Base-by-base conservation (phyloP, 1,284 basidiomycete species). In the Sporisorium iseilematis-ciliati region DNA sequence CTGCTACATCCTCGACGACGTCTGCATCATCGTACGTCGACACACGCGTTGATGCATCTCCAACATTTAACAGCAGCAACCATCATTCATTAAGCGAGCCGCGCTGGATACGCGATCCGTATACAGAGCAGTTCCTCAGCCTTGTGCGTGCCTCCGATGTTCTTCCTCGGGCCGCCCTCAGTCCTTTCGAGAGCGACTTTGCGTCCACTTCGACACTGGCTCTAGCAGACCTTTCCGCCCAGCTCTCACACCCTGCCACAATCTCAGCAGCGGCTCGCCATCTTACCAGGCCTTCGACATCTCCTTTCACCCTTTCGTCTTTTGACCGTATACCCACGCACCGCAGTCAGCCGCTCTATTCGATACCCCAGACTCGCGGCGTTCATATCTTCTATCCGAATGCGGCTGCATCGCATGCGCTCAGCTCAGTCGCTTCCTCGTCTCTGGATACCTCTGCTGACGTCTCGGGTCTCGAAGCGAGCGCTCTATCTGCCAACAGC, bases 341-440 rank as follows among this genome's bases (percentile, higher is more conserved):
- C 16, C 57, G 55, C 31, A 52, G 14, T 20, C 18, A 35, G 5
- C 38, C 63, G 18, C 42, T 52, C 16, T 51, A 63, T 35, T 48
- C 52, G 10, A 43, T 59, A 31, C 64, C 60, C 16, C 48, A 61
- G 11, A 43, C 61, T 4, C 65, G 65, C 3, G 43, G 52, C 45
- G 46, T 72, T 10, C 69, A 72, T 25, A 53, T 72, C 52, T 72
- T 66, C 21, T 66, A 59, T 49, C 69, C 64, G 6, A 58, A 59
- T 12, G 50, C 60, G 5, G 63, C 69, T 14, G 59, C 64, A n/a
- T 60, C 62, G 5, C 67, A 64, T 25, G 61, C 57, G n/a, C 43
- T 65, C 18, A 55, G 41, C 26, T 29, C 42, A 8, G 29, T 21
- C 5, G 14, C 50, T n/a, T 31, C n/a, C 14, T 20, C 55, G 25